Evolutionary conservation across 352 stramenopile species (phyloP), one percentile per base, ranked within the genome.

Genomic region (Globisporangium echinulatum): DNA sequence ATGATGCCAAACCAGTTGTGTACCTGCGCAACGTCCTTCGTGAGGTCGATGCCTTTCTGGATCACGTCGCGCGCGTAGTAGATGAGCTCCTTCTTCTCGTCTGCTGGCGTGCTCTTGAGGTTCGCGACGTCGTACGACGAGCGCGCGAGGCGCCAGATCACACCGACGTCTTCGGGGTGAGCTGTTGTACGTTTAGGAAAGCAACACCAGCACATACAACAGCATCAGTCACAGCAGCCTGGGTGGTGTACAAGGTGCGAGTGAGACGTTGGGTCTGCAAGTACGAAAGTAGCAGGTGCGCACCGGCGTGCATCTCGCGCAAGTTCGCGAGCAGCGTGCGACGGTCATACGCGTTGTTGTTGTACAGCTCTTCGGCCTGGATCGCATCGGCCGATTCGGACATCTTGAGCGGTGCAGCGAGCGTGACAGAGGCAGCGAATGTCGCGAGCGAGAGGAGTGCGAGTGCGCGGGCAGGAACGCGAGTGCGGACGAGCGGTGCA

Each of bases 1-100:
- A 93, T 90, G 63, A 95, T 90, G 56, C 85, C 85, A 53, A 75
- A 88, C 85, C 85, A 95, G 66, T 91, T 93, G 71, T 95, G 83
- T 50, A 92, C 74, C 38, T 77, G 70, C 5, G 84, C 81, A 33
- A 83, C 62, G 49, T 92, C 75, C 19, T 79, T 64, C 11, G 77
- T 78, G 5, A 80, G 48, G 10, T 80, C 73, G 6, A 89, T 56
- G 2, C 63, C 77, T 57, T 77, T 74, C 50, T 87, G 63, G 49
- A 86, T 83, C 33, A 88, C 62, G 54, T 89, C 82, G 25, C 64
- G 68, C 10, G 79, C 79, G 37, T 74, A 86, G 68, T 91, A 91
- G 38, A 61, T 87, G 3, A 89, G 72, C 68, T 84, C 66, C 66
- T 91, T 91, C 67, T 87, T 88, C 69, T 88, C 75, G 25, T 80